Evolutionary conservation across 768 basidiomycete genomes (phyloP).

Genomic region (Phylloporus rhodoxanthus): DNA sequence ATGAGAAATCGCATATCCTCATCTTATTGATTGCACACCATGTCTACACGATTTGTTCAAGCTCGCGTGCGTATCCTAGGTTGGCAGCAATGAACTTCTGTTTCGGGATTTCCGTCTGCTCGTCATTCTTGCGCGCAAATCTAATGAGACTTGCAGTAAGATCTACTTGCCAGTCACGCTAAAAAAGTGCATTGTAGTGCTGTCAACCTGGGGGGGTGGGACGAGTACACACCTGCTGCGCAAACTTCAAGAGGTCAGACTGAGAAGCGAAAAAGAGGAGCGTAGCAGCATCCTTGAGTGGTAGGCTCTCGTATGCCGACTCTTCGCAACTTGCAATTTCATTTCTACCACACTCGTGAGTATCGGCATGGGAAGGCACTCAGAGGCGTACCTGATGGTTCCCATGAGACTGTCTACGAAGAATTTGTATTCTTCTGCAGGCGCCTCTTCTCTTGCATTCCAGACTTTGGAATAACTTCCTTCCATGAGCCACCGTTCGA

Average conservation of each 20-base stretch:
- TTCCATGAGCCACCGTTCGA: slow-evolving; percentile 98
- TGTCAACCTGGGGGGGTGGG: neutral
- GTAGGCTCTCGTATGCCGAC: slow-evolving; percentile 86
- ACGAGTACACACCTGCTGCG: slow-evolving; percentile 54
- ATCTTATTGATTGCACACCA: neutral
- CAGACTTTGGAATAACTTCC: slow-evolving; percentile 98
- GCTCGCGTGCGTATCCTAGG: slow-evolving; percentile 74
- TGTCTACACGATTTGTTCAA: slow-evolving; percentile 83
- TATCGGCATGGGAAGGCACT: neutral
- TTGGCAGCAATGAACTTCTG: slow-evolving; percentile 75
- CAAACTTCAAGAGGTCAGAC: slow-evolving; percentile 78
- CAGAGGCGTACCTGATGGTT: slow-evolving; percentile 69
- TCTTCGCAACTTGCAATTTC: slow-evolving; percentile 98
- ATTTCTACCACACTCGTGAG: slow-evolving; percentile 46
- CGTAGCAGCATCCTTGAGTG: slow-evolving; percentile 83
- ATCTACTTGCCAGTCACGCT: slow-evolving; percentile 86
- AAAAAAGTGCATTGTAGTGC: slow-evolving; percentile 4
- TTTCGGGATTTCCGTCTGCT: slow-evolving; percentile 80
- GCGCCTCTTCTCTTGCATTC: slow-evolving; percentile 88
- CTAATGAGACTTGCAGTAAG: slow-evolving; percentile 61
- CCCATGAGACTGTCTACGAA: slow-evolving; percentile 91
- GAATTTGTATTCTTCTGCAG: slow-evolving; percentile 91
- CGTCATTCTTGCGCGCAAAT: slow-evolving; percentile 78
- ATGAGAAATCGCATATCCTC: neutral
- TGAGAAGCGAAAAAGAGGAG: slow-evolving; percentile 86